Conservation (phyloP, 352 stramenopile genomes). For the Globisporangium lucens region DNA sequence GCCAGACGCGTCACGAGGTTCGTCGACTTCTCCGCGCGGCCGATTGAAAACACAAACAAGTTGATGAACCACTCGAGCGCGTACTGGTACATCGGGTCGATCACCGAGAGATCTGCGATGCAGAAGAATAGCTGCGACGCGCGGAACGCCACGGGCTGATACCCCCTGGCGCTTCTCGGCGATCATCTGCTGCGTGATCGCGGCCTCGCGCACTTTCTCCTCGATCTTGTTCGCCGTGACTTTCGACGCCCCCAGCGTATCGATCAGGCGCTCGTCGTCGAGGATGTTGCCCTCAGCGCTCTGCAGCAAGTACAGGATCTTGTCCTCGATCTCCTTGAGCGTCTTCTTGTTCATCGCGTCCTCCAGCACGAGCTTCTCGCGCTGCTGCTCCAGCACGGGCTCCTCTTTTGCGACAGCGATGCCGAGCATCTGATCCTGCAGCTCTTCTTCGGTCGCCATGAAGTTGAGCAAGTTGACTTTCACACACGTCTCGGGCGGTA, state of each 20-base stretch:
- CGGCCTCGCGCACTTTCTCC: conserved; percentile 92
- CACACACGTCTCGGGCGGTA: conserved; percentile 94
- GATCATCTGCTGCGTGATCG: conserved; percentile 91
- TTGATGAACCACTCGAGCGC: conserved; percentile 96
- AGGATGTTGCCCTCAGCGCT: conserved; percentile 94
- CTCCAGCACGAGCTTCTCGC: conserved; percentile 93
- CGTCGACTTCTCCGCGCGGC: conserved; percentile 69
- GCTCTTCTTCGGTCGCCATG: conserved; percentile 92
- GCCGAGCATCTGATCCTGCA: conserved; percentile 96
- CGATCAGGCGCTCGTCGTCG: conserved; percentile 94
- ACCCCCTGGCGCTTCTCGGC: conserved; percentile 89
- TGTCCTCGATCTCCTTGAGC: conserved; percentile 96
- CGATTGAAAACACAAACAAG: conserved; percentile 92
- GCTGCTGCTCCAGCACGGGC: conserved; percentile 89
- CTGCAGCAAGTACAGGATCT: conserved; percentile 93
- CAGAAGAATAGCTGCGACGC: conserved; percentile 94
- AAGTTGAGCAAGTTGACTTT: conserved; percentile 98
- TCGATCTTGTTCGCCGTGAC: conserved; percentile 93
- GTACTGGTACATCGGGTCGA: conserved; percentile 98
- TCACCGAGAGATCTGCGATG: conserved; percentile 89
- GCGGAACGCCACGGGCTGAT: conserved; percentile 89
- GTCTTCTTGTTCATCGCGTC: conserved; percentile 94
- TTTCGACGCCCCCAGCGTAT: conserved; percentile 92
- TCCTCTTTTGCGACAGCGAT: conserved; percentile 94
- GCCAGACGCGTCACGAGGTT: conserved; percentile 78